Evolutionary conservation across 2,329 filamentous ascomycete genomes (phyloP).

Genomic region (Colletotrichum sp.): DNA sequence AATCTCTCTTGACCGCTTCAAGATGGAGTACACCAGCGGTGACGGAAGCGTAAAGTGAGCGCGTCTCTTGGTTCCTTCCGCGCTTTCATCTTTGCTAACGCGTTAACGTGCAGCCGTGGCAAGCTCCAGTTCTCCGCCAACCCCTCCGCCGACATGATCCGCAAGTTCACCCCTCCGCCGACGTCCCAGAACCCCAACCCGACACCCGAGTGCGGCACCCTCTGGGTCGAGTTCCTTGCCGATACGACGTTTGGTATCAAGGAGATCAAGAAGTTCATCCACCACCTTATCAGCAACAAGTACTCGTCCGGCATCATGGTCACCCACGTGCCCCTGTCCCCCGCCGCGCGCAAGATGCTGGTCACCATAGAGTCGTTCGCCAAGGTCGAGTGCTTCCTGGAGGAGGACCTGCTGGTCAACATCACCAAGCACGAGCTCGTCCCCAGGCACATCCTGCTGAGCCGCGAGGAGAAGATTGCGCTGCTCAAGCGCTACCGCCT

Average conservation of each 20-base stretch:
- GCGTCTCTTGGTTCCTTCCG: not conserved
- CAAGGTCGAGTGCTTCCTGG: conserved; percentile 92
- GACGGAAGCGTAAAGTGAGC: conserved; percentile 80
- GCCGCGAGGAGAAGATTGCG: conserved; percentile 85
- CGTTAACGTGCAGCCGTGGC: conserved; percentile 65
- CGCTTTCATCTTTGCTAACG: not conserved
- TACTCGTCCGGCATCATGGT: conserved; percentile 93
- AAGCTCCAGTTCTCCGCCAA: conserved; percentile 89
- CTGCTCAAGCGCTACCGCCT: conserved; percentile 89
- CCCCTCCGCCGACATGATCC: conserved; percentile 83
- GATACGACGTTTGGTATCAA: conserved; percentile 86
- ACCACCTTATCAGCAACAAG: conserved; percentile 78
- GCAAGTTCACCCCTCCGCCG: conserved; percentile 78
- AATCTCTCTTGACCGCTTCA: conserved; percentile 85
- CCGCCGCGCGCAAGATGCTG: conserved; percentile 87
- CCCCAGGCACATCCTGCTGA: conserved; percentile 89
- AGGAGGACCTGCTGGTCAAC: conserved; percentile 95
- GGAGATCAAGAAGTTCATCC: conserved; percentile 89
- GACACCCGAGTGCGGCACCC: conserved; percentile 77
- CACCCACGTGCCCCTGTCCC: conserved; percentile 80
- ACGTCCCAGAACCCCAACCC: conserved; percentile 74
- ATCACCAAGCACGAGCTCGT: conserved; percentile 98
- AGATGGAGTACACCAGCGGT: conserved; percentile 70
- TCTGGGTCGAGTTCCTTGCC: conserved; percentile 92
- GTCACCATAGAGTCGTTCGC: conserved; percentile 76